Conservation (phyloP, 2,329 filamentous ascomycete genomes). For the Ascochyta koolunga region DNA sequence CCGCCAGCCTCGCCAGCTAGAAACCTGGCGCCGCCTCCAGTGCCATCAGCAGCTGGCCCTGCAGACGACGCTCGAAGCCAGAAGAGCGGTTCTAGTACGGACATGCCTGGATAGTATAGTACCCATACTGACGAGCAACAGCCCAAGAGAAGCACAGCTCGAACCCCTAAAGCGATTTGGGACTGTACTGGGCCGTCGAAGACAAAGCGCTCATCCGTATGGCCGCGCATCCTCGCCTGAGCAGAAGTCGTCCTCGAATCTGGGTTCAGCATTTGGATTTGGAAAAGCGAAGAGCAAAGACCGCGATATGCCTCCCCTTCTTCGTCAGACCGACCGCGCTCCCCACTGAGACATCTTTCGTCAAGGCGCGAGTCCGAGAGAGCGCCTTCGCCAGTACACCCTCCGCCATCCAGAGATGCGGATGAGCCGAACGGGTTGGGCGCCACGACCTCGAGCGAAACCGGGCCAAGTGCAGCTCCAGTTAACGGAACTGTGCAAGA, state of each 20-base stretch:
- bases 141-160: slow-evolving; percentile 46
- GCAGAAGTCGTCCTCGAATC: slow-evolving; percentile 59
- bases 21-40: slow-evolving; percentile 43
- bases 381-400: slow-evolving; percentile 43
- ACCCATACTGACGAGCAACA: slow-evolving; percentile 22
- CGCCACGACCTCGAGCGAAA: slow-evolving; percentile 25
- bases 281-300: slow-evolving; percentile 70
- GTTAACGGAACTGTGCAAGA: slow-evolving; percentile 43
- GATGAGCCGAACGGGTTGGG: slow-evolving; percentile 43
- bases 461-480: slow-evolving; percentile 23
- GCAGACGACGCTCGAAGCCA: slow-evolving; percentile 62
- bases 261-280: slow-evolving; percentile 67
- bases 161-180: slow-evolving; percentile 50
- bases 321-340: slow-evolving; percentile 40
- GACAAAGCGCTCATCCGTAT: slow-evolving; percentile 50
- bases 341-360: slow-evolving; percentile 40
- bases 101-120: too few species aligned
- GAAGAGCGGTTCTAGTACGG: slow-evolving; percentile 49
- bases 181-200: slow-evolving; percentile 48
- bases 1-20: slow-evolving; percentile 37
- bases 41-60: slow-evolving; percentile 40
- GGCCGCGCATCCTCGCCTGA: slow-evolving; percentile 52
- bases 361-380: slow-evolving; percentile 38
- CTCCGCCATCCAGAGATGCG: slow-evolving; percentile 29
- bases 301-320: slow-evolving; percentile 48